Conservation (phyloP, 2,329 filamentous ascomycete genomes). For the Chaetomium globosum region DNA sequence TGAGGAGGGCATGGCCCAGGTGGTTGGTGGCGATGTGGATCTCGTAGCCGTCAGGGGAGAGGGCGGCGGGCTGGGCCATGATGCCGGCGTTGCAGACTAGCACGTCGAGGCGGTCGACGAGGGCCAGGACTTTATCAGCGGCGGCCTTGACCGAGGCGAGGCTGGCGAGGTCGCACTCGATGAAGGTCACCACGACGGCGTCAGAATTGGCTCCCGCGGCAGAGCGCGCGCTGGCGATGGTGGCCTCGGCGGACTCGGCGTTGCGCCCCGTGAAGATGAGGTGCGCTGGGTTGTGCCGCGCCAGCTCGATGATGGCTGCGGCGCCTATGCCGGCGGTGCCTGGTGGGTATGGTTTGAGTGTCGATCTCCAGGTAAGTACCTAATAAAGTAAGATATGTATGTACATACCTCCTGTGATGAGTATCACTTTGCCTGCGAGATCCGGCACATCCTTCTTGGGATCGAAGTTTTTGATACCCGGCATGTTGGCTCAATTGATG, state of each 20-base stretch:
- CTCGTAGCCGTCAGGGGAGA: conserved; percentile 51
- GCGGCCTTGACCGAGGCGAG: conserved; percentile 48
- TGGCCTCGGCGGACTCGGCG: conserved; percentile 28
- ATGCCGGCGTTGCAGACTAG: conserved; percentile 52
- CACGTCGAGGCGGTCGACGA: conserved; percentile 45
- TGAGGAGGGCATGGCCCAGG: conserved; percentile 49
- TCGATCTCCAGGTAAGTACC: too few relatives aligned
- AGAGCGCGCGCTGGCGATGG: conserved; percentile 21
- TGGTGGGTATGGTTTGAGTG: conserved; percentile 7
- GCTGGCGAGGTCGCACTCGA: conserved; percentile 34
- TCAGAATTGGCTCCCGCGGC: background rate
- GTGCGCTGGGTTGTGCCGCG: conserved; percentile 42
- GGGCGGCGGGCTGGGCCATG: conserved; percentile 43
- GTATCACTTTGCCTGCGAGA: conserved; percentile 45
- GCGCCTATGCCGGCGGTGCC: conserved; percentile 53
- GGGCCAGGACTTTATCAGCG: conserved; percentile 42
- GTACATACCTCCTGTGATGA: conserved; percentile 48
- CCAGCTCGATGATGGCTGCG: conserved; percentile 47
- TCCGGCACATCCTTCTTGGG: conserved; percentile 19
- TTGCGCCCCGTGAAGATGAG: conserved; percentile 37
- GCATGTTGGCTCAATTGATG: background rate
- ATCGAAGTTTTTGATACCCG: conserved; percentile 1
- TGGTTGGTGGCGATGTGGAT: conserved; percentile 53
- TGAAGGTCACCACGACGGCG: conserved; percentile 20
- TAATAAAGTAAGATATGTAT: too few relatives aligned